These are phyloP conservation scores for Salix udensis DNA, from an alignment of 345 rosid genomes.

Conservation along the genomic window DNA sequence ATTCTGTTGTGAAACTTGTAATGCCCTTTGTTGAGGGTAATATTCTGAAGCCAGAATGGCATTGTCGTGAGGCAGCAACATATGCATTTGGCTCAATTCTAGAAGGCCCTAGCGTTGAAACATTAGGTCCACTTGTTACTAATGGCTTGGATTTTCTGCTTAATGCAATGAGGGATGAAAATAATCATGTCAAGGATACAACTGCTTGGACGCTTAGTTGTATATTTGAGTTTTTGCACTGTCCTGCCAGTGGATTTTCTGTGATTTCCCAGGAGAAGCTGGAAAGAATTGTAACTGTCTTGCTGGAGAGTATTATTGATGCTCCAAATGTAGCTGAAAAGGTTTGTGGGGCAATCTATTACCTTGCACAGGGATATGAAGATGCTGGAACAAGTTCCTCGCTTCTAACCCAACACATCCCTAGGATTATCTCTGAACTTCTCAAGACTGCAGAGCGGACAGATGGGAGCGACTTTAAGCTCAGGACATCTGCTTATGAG, in stretches of 20 bases:
- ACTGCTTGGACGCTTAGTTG: constrained; percentile 96
- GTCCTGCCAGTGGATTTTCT: constrained; percentile 64
- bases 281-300: constrained; percentile 50
- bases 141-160: constrained; percentile 79
- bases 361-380: constrained; percentile 91
- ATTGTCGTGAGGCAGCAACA: constrained; percentile 86
- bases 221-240: constrained; percentile 81
- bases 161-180: constrained; percentile 69
- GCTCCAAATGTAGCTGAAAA: constrained; percentile 86
- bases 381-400: constrained; percentile 63
- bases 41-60: constrained; percentile 74
- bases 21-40: constrained; percentile 87
- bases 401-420: constrained; percentile 63
- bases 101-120: constrained; percentile 78
- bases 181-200: constrained; percentile 90
- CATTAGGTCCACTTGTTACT: constrained; percentile 73
- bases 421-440: constrained; percentile 56
- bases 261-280: constrained; percentile 65
- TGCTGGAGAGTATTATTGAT: constrained; percentile 72
- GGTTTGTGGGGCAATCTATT: constrained; percentile 90
- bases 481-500: constrained; percentile 79
- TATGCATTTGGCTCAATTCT: constrained; percentile 91
- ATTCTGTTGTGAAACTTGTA: constrained; percentile 78
- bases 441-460: constrained; percentile 69
- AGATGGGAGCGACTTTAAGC: constrained; percentile 67